Conservation (phyloP, 2,329 filamentous ascomycete genomes). For the Monosporascus ibericus region DNA sequence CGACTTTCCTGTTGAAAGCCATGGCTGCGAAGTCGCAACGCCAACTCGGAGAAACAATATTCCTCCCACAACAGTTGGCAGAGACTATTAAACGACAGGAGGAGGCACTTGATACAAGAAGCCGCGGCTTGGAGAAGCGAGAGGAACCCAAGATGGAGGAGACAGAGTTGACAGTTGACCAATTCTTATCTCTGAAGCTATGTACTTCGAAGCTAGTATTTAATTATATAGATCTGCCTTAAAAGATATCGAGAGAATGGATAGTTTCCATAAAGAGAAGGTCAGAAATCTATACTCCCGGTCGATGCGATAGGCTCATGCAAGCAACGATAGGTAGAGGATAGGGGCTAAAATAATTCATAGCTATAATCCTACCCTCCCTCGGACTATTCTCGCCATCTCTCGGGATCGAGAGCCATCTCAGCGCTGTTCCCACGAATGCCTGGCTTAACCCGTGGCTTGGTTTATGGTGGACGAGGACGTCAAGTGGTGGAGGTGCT, state of each 20-base stretch:
- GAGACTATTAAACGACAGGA: no score
- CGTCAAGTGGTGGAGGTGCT: neutral
- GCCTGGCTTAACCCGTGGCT: no score
- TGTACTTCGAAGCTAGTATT: neutral
- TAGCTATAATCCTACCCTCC: slow-evolving; percentile 14
- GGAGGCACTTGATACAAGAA: no score
- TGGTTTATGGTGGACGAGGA: neutral
- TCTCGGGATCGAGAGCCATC: slow-evolving; percentile 14
- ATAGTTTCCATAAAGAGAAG: slow-evolving; percentile 14
- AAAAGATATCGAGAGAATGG: neutral
- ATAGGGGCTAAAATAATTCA: slow-evolving; percentile 5
- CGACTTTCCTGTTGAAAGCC: slow-evolving; percentile 8
- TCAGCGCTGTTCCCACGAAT: neutral
- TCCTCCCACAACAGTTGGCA: no score
- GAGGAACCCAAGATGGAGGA: no score
- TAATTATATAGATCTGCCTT: neutral
- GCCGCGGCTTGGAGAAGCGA: no score
- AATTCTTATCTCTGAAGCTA: neutral
- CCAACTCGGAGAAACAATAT: no score
- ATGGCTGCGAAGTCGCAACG: neutral
- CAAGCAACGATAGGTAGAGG: slow-evolving; percentile 7
- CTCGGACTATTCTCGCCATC: slow-evolving; percentile 23
- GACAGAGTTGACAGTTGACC: no score
- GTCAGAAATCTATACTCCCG: slow-evolving; percentile 4
- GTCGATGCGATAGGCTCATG: slow-evolving; percentile 2